Evolutionary conservation across 805 yeast species (phyloP).

Genomic region (Metschnikowia lachancei): DNA sequence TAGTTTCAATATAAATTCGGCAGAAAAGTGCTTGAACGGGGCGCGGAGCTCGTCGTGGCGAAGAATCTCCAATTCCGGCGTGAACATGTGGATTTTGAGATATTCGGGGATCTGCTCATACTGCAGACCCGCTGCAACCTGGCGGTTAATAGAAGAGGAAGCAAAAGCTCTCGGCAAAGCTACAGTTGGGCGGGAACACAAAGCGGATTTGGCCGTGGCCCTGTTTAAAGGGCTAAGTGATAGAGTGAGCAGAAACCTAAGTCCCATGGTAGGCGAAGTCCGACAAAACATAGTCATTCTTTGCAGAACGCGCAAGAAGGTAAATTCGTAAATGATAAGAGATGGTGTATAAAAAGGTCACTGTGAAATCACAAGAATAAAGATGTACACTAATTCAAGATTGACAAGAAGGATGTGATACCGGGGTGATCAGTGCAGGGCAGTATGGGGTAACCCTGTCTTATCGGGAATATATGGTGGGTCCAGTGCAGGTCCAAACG

Average conservation of each 20-base stretch:
- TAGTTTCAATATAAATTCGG: slow-evolving; percentile 8
- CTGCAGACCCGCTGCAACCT: background rate
- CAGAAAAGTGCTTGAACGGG: slow-evolving; percentile 10
- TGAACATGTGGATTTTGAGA: slow-evolving; percentile 21
- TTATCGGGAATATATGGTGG: no score
- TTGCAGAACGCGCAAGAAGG: no score
- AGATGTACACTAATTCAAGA: no score
- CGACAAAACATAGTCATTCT: no score
- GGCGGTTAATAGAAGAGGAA: background rate
- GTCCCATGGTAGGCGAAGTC: no score
- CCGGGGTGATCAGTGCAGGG: no score
- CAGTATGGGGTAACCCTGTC: no score
- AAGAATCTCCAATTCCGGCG: slow-evolving; percentile 15
- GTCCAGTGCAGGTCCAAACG: no score
- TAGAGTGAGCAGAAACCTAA: background rate
- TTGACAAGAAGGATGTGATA: no score
- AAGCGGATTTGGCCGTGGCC: background rate
- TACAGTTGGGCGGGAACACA: background rate
- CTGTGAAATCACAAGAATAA: no score
- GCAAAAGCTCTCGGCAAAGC: background rate
- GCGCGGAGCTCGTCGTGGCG: slow-evolving; percentile 16
- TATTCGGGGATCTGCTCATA: slow-evolving; percentile 24
- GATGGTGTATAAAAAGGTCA: no score
- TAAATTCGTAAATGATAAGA: no score
- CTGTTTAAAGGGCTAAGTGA: background rate